Percentiles rank a stretch among this genome's conserved stretches.
Conservation (phyloP, 345 rosid species). For the Citrus cavaleriei region DNA sequence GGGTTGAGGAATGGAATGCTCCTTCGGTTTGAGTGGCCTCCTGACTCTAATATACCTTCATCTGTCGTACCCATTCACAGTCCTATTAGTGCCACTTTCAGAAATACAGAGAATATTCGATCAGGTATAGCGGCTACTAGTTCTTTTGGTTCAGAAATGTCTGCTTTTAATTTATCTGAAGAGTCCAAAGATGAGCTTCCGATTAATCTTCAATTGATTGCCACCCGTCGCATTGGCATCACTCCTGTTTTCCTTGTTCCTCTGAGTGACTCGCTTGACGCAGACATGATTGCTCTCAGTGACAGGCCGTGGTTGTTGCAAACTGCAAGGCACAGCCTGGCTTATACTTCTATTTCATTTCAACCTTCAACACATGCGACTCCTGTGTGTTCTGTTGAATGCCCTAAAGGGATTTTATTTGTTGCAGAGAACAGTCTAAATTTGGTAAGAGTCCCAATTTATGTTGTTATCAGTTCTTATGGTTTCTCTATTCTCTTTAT, state of each 20-base stretch:
- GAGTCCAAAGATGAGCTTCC: conserved; percentile 36
- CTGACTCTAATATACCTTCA: conserved; percentile 33
- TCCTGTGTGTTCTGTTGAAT: conserved; percentile 84
- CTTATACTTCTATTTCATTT: conserved; percentile 86
- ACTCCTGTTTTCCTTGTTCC: conserved; percentile 98
- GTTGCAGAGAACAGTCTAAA: conserved; percentile 92
- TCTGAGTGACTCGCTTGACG: conserved; percentile 62
- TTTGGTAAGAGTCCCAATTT: conserved; percentile 53
- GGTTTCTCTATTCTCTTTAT: conserved; percentile 7
- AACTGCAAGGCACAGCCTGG: conserved; percentile 86
- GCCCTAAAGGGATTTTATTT: conserved; percentile 89
- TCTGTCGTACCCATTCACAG: conserved; percentile 21
- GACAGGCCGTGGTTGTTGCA: conserved; percentile 97
- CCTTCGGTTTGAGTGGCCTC: conserved; percentile 93
- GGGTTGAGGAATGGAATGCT: conserved; percentile 99
- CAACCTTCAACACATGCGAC: conserved; percentile 97
- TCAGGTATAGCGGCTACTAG: conserved; percentile 17
- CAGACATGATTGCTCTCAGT: conserved; percentile 89
- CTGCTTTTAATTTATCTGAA: conserved; percentile 25
- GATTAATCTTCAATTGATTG: conserved; percentile 68
- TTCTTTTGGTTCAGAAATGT: conserved; percentile 24
- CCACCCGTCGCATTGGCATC: conserved; percentile 88
- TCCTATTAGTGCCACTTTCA: conserved; percentile 27
- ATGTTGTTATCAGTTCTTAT: neutral
- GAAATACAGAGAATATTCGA: conserved; percentile 27